Base-by-base conservation (phyloP, 208 protist species). In the Leishmania arabica region DNA sequence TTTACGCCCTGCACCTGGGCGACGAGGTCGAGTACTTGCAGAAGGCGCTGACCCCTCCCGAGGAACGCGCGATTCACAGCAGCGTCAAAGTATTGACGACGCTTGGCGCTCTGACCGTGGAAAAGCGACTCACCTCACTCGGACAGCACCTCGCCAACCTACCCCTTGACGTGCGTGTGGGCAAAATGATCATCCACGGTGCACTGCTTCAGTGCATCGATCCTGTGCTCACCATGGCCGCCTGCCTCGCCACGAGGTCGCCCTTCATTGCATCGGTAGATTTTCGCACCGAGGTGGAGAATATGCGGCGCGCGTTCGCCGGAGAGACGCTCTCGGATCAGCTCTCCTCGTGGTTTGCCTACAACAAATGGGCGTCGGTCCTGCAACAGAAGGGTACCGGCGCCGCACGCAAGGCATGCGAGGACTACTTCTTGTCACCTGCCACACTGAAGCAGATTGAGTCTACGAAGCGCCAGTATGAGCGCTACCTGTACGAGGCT, bases 101-200 rank as follows among this genome's bases (percentile, higher is more conserved):
- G 45, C 87, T 99, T 53, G 92, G 95, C 54, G 98, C 97, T 0
- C 70, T 99, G 58, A 95, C 92, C 37, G 79, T 75, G 11, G 87
- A 92, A 70, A 94, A 98, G 79, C 91, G 90, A 21, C 84, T 99
- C 13, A 99, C 98, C 5, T 96, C 96, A 42, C 91, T 99, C 7
- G 98, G 98, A 34, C 85, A 89, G 68, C 95, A 98, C 77, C 83
- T 99, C 27, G 95, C 96, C n/a, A 96, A 96, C 68, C 80, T 99
- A 0, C 98, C 98, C 0, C 83, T 98, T 34, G 97, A 98, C 84
- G 91, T 96, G 71, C 89, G 91, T 65, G 83, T 98, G 31, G 97
- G 95, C 17, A 99, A 99, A 83, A 98, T 99, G 96, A 96, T 99
- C 75, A 94, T 99, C n/a, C 98, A 98, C 84, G 96, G 93, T 68